A percentile compares a stretch with the other conserved stretches of the same genome.
phyloP scores from a whole-genome alignment of 805 yeast genomes.

The Yamadazyma scolyti region DNA sequence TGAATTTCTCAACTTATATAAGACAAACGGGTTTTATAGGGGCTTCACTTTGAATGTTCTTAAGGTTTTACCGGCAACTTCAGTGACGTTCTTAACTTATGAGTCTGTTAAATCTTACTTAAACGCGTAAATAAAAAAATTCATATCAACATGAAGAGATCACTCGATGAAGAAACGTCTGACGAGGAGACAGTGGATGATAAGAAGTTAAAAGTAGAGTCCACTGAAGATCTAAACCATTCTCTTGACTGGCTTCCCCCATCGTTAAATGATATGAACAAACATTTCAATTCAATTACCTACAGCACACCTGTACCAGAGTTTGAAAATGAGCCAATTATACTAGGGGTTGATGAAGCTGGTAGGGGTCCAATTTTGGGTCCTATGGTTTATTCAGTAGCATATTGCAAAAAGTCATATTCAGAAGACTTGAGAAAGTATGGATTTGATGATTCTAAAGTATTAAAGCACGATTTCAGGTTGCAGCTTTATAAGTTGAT shows the following conservation, averaged over 20 bases:
- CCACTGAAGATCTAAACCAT: conserved; percentile 1
- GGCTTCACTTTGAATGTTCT: conserved; percentile 77
- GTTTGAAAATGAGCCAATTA: conserved; percentile 31
- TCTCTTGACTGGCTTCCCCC: conserved; percentile 34
- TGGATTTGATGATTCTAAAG: conserved; percentile 93
- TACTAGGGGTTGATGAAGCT: conserved; percentile 95
- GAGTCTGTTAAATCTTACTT: conserved; percentile 47
- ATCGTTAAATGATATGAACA: conserved; percentile 24
- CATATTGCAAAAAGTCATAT: conserved; percentile 64
- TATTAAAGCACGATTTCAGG: conserved; percentile 70
- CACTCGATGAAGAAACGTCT: background rate
- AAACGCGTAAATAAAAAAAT: conserved; percentile 6
- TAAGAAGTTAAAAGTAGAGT: background rate
- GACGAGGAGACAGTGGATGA: background rate
- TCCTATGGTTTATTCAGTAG: conserved; percentile 94
- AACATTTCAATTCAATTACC: conserved; percentile 41
- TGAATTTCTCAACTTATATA: conserved; percentile 39
- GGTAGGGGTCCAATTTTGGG: conserved; percentile 98
- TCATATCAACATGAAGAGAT: conserved; percentile 5
- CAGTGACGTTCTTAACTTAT: conserved; percentile 83
- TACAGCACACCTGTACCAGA: conserved; percentile 50
- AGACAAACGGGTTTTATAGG: conserved; percentile 64
- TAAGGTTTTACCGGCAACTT: conserved; percentile 89
- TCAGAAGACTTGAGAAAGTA: conserved; percentile 46
- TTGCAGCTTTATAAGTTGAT: conserved; percentile 57